These are phyloP conservation scores for Fusarium napiforme DNA, from an alignment of 2,329 filamentous ascomycete genomes.

Conservation along the genomic window DNA sequence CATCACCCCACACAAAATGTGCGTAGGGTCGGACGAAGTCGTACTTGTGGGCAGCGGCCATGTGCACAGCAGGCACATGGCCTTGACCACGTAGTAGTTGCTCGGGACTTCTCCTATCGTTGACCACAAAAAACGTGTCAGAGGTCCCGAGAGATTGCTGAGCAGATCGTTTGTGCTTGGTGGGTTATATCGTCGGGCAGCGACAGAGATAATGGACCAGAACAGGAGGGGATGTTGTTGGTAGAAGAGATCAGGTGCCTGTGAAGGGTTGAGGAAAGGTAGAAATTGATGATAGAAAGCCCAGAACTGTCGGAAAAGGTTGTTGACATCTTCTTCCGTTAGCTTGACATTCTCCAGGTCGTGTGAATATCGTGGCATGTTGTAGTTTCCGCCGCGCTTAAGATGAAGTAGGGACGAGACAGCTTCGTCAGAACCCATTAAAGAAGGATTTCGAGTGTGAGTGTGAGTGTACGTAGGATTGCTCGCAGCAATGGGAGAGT, in stretches of 20 bases:
- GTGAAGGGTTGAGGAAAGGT: slow-evolving; percentile 75
- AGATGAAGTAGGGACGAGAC: slow-evolving; percentile 74
- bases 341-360: slow-evolving; percentile 72
- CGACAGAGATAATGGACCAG: slow-evolving; percentile 83
- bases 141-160: slow-evolving; percentile 72
- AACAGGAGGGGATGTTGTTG: slow-evolving; percentile 84
- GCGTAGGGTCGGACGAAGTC: slow-evolving; percentile 82
- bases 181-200: slow-evolving; percentile 74
- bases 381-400: slow-evolving; percentile 72
- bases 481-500: slow-evolving; percentile 65
- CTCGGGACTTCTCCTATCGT: slow-evolving; percentile 82
- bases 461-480: slow-evolving; percentile 68
- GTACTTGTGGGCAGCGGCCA: slow-evolving; percentile 88
- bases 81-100: slow-evolving; percentile 84
- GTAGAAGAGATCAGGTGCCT: slow-evolving; percentile 78
- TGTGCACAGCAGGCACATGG: slow-evolving; percentile 80
- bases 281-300: slow-evolving; percentile 80
- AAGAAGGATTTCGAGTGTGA: slow-evolving; percentile 70
- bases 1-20: slow-evolving; percentile 84
- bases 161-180: slow-evolving; percentile 69
- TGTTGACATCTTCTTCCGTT: slow-evolving; percentile 70
- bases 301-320: slow-evolving; percentile 81
- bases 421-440: slow-evolving; percentile 76
- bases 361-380: slow-evolving; percentile 67
- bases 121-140: slow-evolving; percentile 79